Conservation (phyloP, 805 yeast species). For the Wickerhamiella azymoides region DNA sequence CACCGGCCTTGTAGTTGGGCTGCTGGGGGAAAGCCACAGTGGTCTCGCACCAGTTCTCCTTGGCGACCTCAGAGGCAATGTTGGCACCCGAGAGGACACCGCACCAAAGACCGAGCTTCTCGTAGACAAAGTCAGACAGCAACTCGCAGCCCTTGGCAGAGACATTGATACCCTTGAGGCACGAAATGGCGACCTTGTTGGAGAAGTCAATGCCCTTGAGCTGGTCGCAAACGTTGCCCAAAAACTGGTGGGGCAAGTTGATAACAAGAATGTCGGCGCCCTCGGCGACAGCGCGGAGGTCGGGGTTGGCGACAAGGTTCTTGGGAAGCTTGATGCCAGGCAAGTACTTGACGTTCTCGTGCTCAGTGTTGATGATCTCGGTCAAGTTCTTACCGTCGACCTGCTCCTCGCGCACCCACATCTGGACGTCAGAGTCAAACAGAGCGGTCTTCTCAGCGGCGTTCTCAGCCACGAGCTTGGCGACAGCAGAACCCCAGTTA, state of each 20-base stretch:
- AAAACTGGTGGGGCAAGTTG: slow-evolving; percentile 95
- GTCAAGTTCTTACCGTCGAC: slow-evolving; percentile 66
- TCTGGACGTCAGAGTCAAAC: slow-evolving; percentile 62
- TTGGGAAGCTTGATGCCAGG: slow-evolving; percentile 77
- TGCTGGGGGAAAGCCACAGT: slow-evolving; percentile 85
- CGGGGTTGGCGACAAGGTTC: slow-evolving; percentile 83
- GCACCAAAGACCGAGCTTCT: slow-evolving; percentile 73
- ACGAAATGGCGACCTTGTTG: slow-evolving; percentile 74
- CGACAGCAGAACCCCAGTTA: slow-evolving; percentile 97
- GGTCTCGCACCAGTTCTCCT: slow-evolving; percentile 92
- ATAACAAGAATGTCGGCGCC: slow-evolving; percentile 80
- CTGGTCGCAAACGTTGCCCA: slow-evolving; percentile 61
- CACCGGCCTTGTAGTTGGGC: slow-evolving; percentile 52
- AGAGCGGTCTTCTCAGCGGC: slow-evolving; percentile 54
- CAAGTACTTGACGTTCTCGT: slow-evolving; percentile 88
- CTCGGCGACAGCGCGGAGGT: slow-evolving; percentile 56
- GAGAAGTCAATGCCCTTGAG: slow-evolving; percentile 63
- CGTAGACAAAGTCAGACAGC: slow-evolving; percentile 64
- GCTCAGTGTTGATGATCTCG: slow-evolving; percentile 76
- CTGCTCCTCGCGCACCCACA: slow-evolving; percentile 95
- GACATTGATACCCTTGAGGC: slow-evolving; percentile 91
- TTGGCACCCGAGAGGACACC: slow-evolving; percentile 97
- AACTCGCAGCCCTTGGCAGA: slow-evolving; percentile 72
- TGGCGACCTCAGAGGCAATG: slow-evolving; percentile 93
- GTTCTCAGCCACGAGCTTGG: slow-evolving; percentile 88